phyloP scores from a whole-genome alignment of 2,329 filamentous ascomycete genomes.

The Trichoderma lentiforme region DNA sequence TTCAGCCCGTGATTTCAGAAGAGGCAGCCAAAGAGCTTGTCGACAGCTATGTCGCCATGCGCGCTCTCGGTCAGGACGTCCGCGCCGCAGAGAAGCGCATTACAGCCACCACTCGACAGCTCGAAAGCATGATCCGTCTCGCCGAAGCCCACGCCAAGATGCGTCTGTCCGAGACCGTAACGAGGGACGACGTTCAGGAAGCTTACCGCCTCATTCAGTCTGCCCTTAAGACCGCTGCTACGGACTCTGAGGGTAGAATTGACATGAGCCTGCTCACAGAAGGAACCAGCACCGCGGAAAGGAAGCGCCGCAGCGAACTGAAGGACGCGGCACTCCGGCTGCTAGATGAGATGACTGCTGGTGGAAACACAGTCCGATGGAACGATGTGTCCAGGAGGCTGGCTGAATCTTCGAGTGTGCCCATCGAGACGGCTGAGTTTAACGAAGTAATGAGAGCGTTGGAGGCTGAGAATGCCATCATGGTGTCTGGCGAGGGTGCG shows the following conservation, averaged over 20 bases:
- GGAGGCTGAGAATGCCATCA: slow-evolving; percentile 80
- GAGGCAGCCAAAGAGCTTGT: slow-evolving; percentile 82
- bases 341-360: slow-evolving; percentile 75
- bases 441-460: slow-evolving; percentile 73
- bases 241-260: slow-evolving; percentile 86
- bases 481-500: slow-evolving; percentile 78
- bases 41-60: slow-evolving; percentile 88
- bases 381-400: slow-evolving; percentile 73
- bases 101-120: slow-evolving; percentile 91
- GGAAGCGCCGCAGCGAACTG: slow-evolving; percentile 77
- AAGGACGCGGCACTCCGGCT: slow-evolving; percentile 72
- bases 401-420: slow-evolving; percentile 65
- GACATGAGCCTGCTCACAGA: slow-evolving; percentile 96
- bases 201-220: slow-evolving; percentile 89
- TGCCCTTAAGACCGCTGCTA: slow-evolving; percentile 95
- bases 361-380: slow-evolving; percentile 67
- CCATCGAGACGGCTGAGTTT: slow-evolving; percentile 77
- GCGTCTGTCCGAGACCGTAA: slow-evolving; percentile 76
- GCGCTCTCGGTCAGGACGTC: slow-evolving; percentile 83
- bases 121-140: slow-evolving; percentile 98
- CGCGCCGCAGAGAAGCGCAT: slow-evolving; percentile 91
- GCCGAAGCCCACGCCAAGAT: slow-evolving; percentile 97
- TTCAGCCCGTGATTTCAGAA: slow-evolving; percentile 77
- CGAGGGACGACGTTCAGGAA: slow-evolving; percentile 78
- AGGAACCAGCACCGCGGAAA: slow-evolving; percentile 85